These are phyloP conservation scores for Erythrophleum ivorense DNA, from an alignment of 331 rosid genomes.

Conservation along the genomic window DNA sequence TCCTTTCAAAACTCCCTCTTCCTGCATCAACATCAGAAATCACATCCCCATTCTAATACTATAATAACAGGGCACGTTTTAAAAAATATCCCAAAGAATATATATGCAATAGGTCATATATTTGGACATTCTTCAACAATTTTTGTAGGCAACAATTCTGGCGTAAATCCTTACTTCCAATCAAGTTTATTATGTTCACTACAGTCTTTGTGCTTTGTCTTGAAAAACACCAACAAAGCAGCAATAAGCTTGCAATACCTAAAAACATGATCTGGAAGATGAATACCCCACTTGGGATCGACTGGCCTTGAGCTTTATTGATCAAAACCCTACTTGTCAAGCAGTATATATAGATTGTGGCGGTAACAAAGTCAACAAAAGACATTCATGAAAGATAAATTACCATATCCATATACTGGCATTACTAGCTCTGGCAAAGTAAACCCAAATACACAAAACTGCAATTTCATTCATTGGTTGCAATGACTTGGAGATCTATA, in stretches of 20 bases:
- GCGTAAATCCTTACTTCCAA: neutral
- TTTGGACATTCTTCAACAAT: neutral
- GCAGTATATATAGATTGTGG: neutral
- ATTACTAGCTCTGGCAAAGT: slow-evolving; percentile 23
- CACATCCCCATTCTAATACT: slow-evolving; percentile 6
- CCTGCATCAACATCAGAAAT: slow-evolving; percentile 61
- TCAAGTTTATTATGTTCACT: neutral
- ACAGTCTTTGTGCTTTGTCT: neutral
- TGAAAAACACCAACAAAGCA: neutral
- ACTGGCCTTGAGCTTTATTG: neutral
- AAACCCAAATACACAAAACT: neutral
- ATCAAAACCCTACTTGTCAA: neutral
- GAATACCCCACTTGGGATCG: neutral
- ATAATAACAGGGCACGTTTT: neutral
- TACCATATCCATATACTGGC: neutral
- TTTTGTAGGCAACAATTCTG: neutral
- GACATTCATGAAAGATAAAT: neutral
- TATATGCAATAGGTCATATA: neutral
- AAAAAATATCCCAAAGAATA: neutral
- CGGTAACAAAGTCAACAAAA: slow-evolving; percentile 3
- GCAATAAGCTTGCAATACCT: neutral
- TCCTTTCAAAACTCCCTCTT: slow-evolving; percentile 84
- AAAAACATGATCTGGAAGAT: slow-evolving; percentile 10
- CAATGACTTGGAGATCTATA: neutral
- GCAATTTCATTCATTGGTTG: neutral